Evolutionary conservation across 352 stramenopile species (phyloP).

Genomic region (Aphanomyces euteiches): DNA sequence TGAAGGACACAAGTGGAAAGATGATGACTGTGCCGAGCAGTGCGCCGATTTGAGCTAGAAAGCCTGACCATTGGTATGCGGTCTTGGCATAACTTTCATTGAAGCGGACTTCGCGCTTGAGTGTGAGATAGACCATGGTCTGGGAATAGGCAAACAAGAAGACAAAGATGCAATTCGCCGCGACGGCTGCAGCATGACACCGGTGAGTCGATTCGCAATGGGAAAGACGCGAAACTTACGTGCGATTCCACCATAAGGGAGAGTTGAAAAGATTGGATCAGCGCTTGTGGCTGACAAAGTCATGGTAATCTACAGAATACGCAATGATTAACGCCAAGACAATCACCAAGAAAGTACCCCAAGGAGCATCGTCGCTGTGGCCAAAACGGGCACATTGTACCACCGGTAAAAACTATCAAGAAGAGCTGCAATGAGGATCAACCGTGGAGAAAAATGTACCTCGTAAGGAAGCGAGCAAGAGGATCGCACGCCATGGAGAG

Average conservation of each 20-base stretch:
- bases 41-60: constrained; percentile 58
- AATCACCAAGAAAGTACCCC: constrained; percentile 39
- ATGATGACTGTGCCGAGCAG: constrained; percentile 55
- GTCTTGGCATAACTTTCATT: constrained; percentile 39
- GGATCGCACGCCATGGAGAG: constrained; percentile 53
- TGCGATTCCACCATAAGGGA: constrained; percentile 45
- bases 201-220: not conserved
- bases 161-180: constrained; percentile 52
- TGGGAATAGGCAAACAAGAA: constrained; percentile 62
- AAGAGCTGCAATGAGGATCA: not conserved
- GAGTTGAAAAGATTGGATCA: constrained; percentile 41
- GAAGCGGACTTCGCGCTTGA: constrained; percentile 51
- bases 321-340: not conserved
- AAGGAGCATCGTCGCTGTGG: constrained; percentile 36
- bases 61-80: constrained; percentile 69
- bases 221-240: constrained; percentile 39
- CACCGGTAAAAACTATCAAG: constrained; percentile 42
- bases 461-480: constrained; percentile 42
- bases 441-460: constrained; percentile 25
- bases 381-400: constrained; percentile 49
- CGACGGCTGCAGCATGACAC: constrained; percentile 31
- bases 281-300: constrained; percentile 45
- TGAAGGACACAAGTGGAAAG: constrained; percentile 51
- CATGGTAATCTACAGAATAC: constrained; percentile 39
- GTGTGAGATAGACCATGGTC: constrained; percentile 67